phyloP scores from a whole-genome alignment of 805 yeast species.

The Saturnispora dispora region DNA sequence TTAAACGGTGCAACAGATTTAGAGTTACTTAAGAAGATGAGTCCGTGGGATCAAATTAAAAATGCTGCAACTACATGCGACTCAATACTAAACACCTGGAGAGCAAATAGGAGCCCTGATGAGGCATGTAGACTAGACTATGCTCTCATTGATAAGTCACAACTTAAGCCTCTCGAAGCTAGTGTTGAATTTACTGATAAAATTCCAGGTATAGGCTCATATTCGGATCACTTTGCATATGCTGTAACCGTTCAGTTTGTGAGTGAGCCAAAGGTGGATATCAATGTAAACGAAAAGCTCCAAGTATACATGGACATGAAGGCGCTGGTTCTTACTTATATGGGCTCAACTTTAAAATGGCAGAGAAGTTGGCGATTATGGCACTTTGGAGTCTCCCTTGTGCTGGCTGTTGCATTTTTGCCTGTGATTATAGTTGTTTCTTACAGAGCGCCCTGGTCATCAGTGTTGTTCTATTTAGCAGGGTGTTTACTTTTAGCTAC shows the following conservation, averaged over 20 bases:
- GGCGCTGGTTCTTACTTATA: slow-evolving; percentile 37
- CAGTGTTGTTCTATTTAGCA: slow-evolving; percentile 54
- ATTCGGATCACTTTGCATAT: slow-evolving; percentile 91
- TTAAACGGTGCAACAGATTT: slow-evolving; percentile 42
- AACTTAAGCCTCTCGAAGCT: slow-evolving; percentile 49
- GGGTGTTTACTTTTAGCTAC: slow-evolving; percentile 50
- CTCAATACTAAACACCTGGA: slow-evolving; percentile 80
- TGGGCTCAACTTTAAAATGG: slow-evolving; percentile 39
- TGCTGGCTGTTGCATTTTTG: slow-evolving; percentile 42
- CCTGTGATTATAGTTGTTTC: slow-evolving; percentile 56
- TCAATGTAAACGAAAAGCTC: slow-evolving; percentile 11
- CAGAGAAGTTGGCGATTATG: slow-evolving; percentile 57
- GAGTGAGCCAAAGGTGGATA: not conserved
- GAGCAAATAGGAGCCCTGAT: slow-evolving; percentile 40
- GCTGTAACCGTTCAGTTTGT: slow-evolving; percentile 31
- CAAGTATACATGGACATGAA: slow-evolving; percentile 43
- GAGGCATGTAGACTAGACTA: slow-evolving; percentile 90
- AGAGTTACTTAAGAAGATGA: slow-evolving; percentile 34
- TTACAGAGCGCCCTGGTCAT: slow-evolving; percentile 44
- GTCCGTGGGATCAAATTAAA: slow-evolving; percentile 53
- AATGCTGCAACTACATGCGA: slow-evolving; percentile 87
- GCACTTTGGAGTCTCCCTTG: slow-evolving; percentile 53
- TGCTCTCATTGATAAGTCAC: slow-evolving; percentile 59
- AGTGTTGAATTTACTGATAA: slow-evolving; percentile 65
- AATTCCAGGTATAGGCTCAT: slow-evolving; percentile 61